Evolutionary conservation across 352 stramenopile genomes (phyloP), one percentile per base, ranked within the genome.

Genomic region (Phytophthora litchii): DNA sequence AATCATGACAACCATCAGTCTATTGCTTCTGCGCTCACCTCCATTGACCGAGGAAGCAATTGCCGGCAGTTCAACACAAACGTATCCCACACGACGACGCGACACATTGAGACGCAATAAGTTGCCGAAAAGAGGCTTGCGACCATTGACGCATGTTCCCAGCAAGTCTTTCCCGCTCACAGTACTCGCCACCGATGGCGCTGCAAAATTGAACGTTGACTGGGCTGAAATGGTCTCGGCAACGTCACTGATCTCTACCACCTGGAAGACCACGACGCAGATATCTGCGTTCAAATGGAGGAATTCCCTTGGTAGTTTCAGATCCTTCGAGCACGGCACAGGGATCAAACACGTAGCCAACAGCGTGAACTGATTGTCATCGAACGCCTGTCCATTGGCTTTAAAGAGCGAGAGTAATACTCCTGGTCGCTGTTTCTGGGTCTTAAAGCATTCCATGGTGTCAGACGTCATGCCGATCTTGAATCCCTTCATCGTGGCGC

Each of bases 381-480:
- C 58, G 27, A 91, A 91, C 29, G 36, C 52, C 21, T 64, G 66
- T 14, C 72, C 74, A 9, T 72, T 20, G 3, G 79, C 78, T 37
- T 60, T 74, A 54, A 83, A 88, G 20, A 87, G 42, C 11, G 83
- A 80, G 29, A 91, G 59, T 32, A 80, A 49, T 40, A 93, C 53
- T 4, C 81, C 83, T 27, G 79, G 60, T 25, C 65, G 78, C 32
- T 79, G 68, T 36, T 80, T 83, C 31, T 84, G 72, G 47, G 65
- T 71, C 56, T 85, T 80, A 34, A 91, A 88, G 10, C 67, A 42
- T 21, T 88, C 76, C 53, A 87, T 76, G 7, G 76, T 84, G 51
- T 91, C 76, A 2, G 81, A 46, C 14, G 71, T 87, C 76, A 91
- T 89, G 37, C 71, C 78, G 42, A 91, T 72, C 63, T 86, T 91